Base-by-base conservation (phyloP, 176 grass and related monocot genomes). In the Saccharum spontaneum region DNA sequence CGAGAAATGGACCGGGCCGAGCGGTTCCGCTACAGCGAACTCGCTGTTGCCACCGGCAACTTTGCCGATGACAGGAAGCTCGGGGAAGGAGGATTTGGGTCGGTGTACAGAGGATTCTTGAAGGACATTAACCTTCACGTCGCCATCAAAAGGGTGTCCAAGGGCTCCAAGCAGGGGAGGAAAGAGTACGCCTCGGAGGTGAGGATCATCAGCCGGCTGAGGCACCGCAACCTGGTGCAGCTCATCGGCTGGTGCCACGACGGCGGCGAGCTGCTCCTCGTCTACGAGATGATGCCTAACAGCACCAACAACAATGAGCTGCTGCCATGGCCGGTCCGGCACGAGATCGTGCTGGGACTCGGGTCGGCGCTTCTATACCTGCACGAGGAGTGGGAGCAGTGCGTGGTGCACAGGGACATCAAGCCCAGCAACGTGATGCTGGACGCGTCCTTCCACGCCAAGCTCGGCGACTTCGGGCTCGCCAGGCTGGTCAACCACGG, bases 181-280 rank as follows among this genome's bases (percentile, higher is more conserved):
- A 28, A 28, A 28, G 28, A 28, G 28, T 28, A 28, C 28, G 28
- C 28, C 28, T 28, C 28, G 28, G 28, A 28, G 28, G 28, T 28
- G 28, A 28, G 28, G 28, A 28, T 90, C 2, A 92, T 94, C 76
- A 90, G 87, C 90, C 79, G 86, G 2, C 77, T 94, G 48, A 67
- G 92, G 7, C 92, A 94, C 66, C 78, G 92, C 7, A 92, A 94
- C 73, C 87, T 94, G 0, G 93, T 92, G 73, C 93, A 94, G 83
- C 90, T 94, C 6, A 79, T 88, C 18, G 93, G 93, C 13, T 90
- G 93, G 93, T 92, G 90, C 82, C 90, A 94, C 0, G 84, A 79
- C 15, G 36, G 78, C n/a, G 65, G 86, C 11, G 79, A 85, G 33
- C 63, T 91, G 2, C 90, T 89, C n/a, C 83, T 85, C 20, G 82